Conservation (phyloP, 2,329 filamentous ascomycete genomes). For the Cylindrodendrum hubeiense region DNA sequence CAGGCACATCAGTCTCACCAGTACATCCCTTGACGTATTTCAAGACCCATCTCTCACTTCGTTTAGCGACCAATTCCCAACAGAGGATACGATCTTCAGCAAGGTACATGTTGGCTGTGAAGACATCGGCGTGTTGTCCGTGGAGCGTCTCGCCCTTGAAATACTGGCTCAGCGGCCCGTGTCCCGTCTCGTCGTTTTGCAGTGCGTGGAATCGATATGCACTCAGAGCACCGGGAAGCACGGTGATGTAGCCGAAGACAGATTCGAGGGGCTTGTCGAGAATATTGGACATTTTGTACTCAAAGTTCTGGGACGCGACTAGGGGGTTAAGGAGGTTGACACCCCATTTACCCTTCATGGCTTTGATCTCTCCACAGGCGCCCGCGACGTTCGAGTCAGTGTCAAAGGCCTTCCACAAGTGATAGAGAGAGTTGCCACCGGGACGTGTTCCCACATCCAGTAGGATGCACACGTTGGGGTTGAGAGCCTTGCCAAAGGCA, state of each 20-base stretch:
- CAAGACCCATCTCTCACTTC: slow-evolving; percentile 94
- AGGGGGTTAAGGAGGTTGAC: slow-evolving; percentile 90
- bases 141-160: slow-evolving; percentile 99
- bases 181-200: slow-evolving; percentile 95
- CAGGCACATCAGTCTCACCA: slow-evolving; percentile 97
- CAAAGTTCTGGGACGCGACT: slow-evolving; percentile 97
- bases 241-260: slow-evolving; percentile 98
- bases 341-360: slow-evolving; percentile 90
- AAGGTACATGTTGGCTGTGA: slow-evolving; percentile 96
- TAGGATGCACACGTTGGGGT: slow-evolving; percentile 96
- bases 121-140: slow-evolving; percentile 95
- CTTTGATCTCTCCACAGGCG: slow-evolving; percentile 97
- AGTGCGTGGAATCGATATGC: slow-evolving; percentile 96
- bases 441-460: slow-evolving; percentile 97
- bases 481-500: slow-evolving; percentile 91
- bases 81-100: slow-evolving; percentile 92
- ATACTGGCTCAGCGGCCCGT: slow-evolving; percentile 96
- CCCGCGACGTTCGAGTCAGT: slow-evolving; percentile 97
- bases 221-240: slow-evolving; percentile 92
- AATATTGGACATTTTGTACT: slow-evolving; percentile 99
- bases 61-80: slow-evolving; percentile 96
- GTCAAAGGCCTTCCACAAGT: slow-evolving; percentile 99
- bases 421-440: slow-evolving; percentile 90
- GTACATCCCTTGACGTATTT: slow-evolving; percentile 98
- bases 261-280: slow-evolving; percentile 97